Conservation (phyloP, 352 stramenopile species). For the Poterioochromonas sp. region DNA sequence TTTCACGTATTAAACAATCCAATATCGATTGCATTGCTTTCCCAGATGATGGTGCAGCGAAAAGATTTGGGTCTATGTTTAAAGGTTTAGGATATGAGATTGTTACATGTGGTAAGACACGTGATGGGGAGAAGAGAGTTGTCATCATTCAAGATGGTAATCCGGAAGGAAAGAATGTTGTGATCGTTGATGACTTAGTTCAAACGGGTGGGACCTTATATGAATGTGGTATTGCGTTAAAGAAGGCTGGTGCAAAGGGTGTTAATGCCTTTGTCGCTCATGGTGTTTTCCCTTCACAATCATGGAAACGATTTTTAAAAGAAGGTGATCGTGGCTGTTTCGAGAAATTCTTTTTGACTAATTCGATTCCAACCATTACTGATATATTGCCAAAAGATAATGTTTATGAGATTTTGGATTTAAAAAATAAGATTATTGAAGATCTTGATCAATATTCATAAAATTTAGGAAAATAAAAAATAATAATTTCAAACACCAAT, state of each 20-base stretch:
- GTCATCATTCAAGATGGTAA: slow-evolving; percentile 62
- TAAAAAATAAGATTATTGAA: slow-evolving; percentile 42
- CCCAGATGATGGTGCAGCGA: slow-evolving; percentile 63
- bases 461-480: no score
- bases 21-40: slow-evolving; percentile 54
- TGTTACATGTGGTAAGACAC: slow-evolving; percentile 36
- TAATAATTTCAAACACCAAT: no score
- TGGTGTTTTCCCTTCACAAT: slow-evolving; percentile 49
- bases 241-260: slow-evolving; percentile 48
- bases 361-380: slow-evolving; percentile 44
- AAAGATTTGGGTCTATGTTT: slow-evolving; percentile 62
- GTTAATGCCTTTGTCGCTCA: slow-evolving; percentile 62
- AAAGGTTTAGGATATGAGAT: slow-evolving; percentile 28
- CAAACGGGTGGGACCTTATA: slow-evolving; percentile 68
- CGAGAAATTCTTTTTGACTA: slow-evolving; percentile 42
- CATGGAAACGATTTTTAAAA: slow-evolving; percentile 46
- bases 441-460: no score
- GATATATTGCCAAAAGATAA: slow-evolving; percentile 42
- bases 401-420: slow-evolving; percentile 45
- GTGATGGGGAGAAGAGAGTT: slow-evolving; percentile 52
- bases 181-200: slow-evolving; percentile 69
- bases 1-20: slow-evolving; percentile 38
- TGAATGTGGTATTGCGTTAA: slow-evolving; percentile 51
- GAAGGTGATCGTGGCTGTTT: slow-evolving; percentile 39
- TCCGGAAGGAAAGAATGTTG: slow-evolving; percentile 49